Evolutionary conservation across 805 yeast species (phyloP).

Genomic region (Candida namnaoensis): DNA sequence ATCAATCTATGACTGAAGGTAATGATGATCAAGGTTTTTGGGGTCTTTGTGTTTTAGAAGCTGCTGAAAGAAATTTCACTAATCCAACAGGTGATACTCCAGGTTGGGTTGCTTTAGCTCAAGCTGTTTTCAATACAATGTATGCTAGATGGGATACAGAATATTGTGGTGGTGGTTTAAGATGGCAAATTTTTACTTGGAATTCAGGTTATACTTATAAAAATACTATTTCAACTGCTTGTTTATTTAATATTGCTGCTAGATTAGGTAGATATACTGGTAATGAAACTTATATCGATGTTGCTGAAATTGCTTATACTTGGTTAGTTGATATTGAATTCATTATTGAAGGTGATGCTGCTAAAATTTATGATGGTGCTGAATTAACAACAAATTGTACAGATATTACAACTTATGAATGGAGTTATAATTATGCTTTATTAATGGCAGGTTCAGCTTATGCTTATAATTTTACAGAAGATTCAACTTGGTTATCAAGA

Average conservation of each 20-base stretch:
- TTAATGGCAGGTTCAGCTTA: conserved; percentile 63
- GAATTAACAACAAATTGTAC: conserved; percentile 38
- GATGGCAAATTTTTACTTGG: conserved; percentile 72
- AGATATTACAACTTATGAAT: conserved; percentile 38
- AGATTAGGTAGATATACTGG: conserved; percentile 55
- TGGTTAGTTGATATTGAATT: conserved; percentile 48
- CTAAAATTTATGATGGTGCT: conserved; percentile 51
- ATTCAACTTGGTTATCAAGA: conserved; percentile 39
- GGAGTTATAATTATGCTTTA: conserved; percentile 69
- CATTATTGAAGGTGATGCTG: conserved; percentile 25
- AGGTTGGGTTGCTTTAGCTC: conserved; percentile 52
- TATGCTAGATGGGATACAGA: conserved; percentile 50
- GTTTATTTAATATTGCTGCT: conserved; percentile 53
- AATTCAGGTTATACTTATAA: conserved; percentile 62
- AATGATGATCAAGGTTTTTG: conserved; percentile 72
- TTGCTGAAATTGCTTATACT: conserved; percentile 46
- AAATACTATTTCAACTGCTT: conserved; percentile 56
- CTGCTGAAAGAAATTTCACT: conserved; percentile 53
- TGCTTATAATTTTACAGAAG: conserved; percentile 53
- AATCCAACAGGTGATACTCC: conserved; percentile 38
- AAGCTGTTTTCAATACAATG: conserved; percentile 59
- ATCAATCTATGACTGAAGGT: conserved; percentile 62
- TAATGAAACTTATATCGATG: conserved; percentile 43
- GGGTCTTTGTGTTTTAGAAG: conserved; percentile 61
- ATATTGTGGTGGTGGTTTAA: conserved; percentile 54